Evolutionary conservation across 768 basidiomycete species (phyloP), one percentile per base, ranked within the genome.

Genomic region (Kondoa subrosea): DNA sequence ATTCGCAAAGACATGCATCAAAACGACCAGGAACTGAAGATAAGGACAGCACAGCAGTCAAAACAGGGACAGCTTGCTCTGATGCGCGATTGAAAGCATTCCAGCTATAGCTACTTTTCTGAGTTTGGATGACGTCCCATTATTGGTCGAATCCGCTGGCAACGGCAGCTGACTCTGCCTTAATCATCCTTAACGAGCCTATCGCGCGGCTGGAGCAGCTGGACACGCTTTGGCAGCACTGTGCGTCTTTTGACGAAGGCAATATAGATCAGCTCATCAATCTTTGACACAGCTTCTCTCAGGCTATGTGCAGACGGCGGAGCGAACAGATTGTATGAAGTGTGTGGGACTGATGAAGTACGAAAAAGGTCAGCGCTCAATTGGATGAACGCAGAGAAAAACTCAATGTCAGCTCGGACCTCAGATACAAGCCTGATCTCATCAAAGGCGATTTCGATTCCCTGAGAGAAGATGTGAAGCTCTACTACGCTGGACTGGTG

Each of bases 361-460:
- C 61, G 26, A 14, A 26, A 4, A 30, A 12, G 29, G 25, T 57
- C 16, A 29, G 26, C 25, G 27, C 8, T 50, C 3, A 14, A n/a
- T 50, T 68, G 30, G 57, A 8, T 4, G 32, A 27, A 17, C 34
- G 32, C 12, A 57, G 59, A 17, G 33, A 56, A 14, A 59, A 60
- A 14, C 59, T 56, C 21, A 31, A 56, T 58, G 67, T 31, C 34
- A 65, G 34, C 33, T n/a, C 26, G 32, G 2, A 12, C 27, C 64
- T n/a, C 67, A 89, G 88, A 21, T 90, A 82, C 75, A 75, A 85
- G 3, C 95, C 95, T 0, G 82, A 91, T 75, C 76, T 93, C 26
- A 87, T 99, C 74, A 92, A 89, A 76, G 95, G 93, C 30, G 95
- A 99, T 76, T 77, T 97, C 31, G 95, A 97, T 76, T 96, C 91